A percentile compares a stretch with the other conserved stretches of the same genome.
phyloP scores from a whole-genome alignment of 2,329 filamentous ascomycete species.

The Nigrograna mackinnonii region DNA sequence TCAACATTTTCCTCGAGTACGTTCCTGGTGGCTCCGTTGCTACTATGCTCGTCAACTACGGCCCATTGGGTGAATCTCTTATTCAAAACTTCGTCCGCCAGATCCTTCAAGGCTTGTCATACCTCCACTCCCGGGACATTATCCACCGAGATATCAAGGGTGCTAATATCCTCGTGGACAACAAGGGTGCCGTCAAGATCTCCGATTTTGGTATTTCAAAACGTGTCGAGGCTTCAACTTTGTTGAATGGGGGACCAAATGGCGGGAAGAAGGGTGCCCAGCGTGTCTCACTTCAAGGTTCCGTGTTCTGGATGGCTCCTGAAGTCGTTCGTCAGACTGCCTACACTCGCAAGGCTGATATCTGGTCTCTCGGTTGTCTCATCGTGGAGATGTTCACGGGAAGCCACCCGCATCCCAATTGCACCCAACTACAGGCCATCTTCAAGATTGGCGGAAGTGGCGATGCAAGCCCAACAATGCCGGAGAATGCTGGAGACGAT shows the following conservation, averaged over 20 bases:
- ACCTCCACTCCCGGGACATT: slow-evolving; percentile 91
- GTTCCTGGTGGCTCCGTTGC: slow-evolving; percentile 96
- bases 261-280: slow-evolving; percentile 59
- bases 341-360: slow-evolving; percentile 97
- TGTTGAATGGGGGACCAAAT: slow-evolving; percentile 57
- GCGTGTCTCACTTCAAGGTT: slow-evolving; percentile 84
- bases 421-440: slow-evolving; percentile 94
- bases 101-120: slow-evolving; percentile 89
- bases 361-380: slow-evolving; percentile 95
- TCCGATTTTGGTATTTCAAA: slow-evolving; percentile 99
- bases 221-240: slow-evolving; percentile 89
- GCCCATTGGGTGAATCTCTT: slow-evolving; percentile 87
- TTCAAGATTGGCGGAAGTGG: slow-evolving; percentile 92
- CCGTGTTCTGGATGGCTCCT: slow-evolving; percentile 99
- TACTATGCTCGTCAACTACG: slow-evolving; percentile 98
- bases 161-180: slow-evolving; percentile 97
- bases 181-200: slow-evolving; percentile 98
- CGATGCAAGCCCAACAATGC: slow-evolving; percentile 84
- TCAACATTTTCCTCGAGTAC: slow-evolving; percentile 99
- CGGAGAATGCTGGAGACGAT: slow-evolving; percentile 82
- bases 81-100: slow-evolving; percentile 97
- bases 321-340: slow-evolving; percentile 98
- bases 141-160: slow-evolving; percentile 99
- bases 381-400: slow-evolving; percentile 99
- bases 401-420: slow-evolving; percentile 93